A percentile compares a stretch with the other conserved stretches of the same genome.
Conservation (phyloP, 495 filamentous ascomycete genomes). For the Tuber umbilicatum region DNA sequence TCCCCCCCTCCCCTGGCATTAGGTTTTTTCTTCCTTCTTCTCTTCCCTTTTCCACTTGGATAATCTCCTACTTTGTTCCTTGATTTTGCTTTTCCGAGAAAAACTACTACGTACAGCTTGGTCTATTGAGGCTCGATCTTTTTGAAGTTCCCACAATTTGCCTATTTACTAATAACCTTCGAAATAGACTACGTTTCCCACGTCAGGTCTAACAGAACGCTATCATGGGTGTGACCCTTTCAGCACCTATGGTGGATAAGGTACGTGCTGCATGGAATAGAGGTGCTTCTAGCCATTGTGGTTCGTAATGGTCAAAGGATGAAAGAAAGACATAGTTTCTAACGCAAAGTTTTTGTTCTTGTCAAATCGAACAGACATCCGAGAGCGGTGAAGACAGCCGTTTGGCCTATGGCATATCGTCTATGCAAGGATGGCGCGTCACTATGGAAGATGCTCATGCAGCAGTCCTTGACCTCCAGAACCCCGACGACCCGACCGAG, state of each 20-base stretch:
- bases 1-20: background rate
- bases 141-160: background rate
- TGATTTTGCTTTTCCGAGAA: background rate
- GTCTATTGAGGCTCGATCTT: background rate
- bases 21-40: background rate
- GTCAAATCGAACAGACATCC: constrained; percentile 64
- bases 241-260: constrained; percentile 97
- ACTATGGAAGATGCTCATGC: constrained; percentile 98
- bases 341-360: no score
- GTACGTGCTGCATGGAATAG: constrained; percentile 51
- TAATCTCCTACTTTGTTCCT: background rate
- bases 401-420: constrained; percentile 84
- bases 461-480: constrained; percentile 76
- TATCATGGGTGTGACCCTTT: constrained; percentile 96
- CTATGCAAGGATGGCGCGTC: constrained; percentile 99
- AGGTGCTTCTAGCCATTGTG: constrained; percentile 24
- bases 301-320: constrained; percentile 23
- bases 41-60: background rate
- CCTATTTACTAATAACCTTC: background rate
- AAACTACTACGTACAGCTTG: background rate
- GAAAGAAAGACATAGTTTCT: constrained; percentile 25
- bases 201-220: constrained; percentile 22
- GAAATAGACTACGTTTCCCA: constrained; percentile 13
- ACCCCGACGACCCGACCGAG: constrained; percentile 54
- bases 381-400: constrained; percentile 86